Evolutionary conservation across 2,329 filamentous ascomycete genomes (phyloP).

Genomic region (Pseudopyrenochaeta lycopersici): DNA sequence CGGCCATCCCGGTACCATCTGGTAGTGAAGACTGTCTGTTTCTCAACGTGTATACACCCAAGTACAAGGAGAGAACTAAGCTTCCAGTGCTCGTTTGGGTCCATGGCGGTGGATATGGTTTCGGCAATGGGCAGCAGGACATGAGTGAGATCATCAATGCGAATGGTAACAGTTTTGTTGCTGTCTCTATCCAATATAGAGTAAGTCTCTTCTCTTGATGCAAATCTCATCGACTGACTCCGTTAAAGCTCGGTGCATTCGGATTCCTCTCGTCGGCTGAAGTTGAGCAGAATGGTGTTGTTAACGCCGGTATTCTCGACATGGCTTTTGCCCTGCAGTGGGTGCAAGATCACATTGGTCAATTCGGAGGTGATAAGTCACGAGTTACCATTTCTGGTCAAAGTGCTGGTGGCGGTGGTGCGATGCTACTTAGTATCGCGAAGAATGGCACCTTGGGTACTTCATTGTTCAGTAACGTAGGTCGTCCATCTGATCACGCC

Average conservation of each 20-base stretch:
- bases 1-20: too few species aligned
- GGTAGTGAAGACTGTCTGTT: conserved; percentile 49
- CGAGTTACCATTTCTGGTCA: conserved; percentile 47
- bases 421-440: conserved; percentile 49
- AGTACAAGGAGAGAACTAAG: conserved; percentile 21
- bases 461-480: conserved; percentile 45
- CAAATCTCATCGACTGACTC: not conserved
- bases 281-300: conserved; percentile 43
- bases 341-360: conserved; percentile 57
- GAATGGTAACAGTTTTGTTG: conserved; percentile 59
- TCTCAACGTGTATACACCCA: conserved; percentile 47
- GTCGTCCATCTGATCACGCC: not conserved
- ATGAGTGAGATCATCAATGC: conserved; percentile 54
- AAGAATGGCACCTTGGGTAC: conserved; percentile 37
- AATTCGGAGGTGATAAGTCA: conserved; percentile 29
- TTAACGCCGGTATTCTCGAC: conserved; percentile 56
- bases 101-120: conserved; percentile 48
- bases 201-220: conserved; percentile 36
- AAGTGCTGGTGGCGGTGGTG: conserved; percentile 49
- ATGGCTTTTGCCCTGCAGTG: conserved; percentile 61
- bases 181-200: conserved; percentile 62
- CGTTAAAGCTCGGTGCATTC: conserved; percentile 53
- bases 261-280: conserved; percentile 53
- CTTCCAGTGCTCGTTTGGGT: conserved; percentile 47
- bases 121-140: conserved; percentile 50